A percentile compares a stretch with the other conserved stretches of the same genome.
phyloP scores from a whole-genome alignment of 2,329 filamentous ascomycete species.

The Niveomyces coronatus region DNA sequence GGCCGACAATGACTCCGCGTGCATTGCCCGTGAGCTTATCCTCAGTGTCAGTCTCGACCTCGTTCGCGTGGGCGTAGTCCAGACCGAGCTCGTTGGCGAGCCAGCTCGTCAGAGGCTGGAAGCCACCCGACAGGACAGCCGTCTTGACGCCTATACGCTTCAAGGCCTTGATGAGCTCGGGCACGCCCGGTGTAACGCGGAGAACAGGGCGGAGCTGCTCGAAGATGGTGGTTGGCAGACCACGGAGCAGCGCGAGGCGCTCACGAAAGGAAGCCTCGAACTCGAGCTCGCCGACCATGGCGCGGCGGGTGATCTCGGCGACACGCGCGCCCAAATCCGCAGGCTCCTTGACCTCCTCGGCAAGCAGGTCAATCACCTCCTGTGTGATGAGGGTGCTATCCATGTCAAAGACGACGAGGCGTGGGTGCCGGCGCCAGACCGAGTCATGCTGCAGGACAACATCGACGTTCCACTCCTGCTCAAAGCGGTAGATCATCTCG shows the following conservation, averaged over 20 bases:
- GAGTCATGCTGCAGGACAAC: conserved; percentile 66
- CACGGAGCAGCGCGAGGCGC: conserved; percentile 70
- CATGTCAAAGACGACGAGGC: conserved; percentile 96
- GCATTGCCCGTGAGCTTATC: conserved; percentile 61
- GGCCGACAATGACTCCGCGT: conserved; percentile 62
- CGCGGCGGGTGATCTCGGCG: conserved; percentile 78
- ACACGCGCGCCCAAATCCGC: conserved; percentile 71
- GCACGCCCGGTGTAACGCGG: conserved; percentile 72
- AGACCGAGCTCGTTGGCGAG: conserved; percentile 71
- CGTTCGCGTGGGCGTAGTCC: conserved; percentile 82
- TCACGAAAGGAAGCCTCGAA: conserved; percentile 77
- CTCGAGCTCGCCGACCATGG: conserved; percentile 93
- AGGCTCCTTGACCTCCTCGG: conserved; percentile 59
- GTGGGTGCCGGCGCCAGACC: conserved; percentile 67
- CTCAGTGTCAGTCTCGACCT: conserved; percentile 54
- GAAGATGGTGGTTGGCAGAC: conserved; percentile 70
- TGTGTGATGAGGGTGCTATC: conserved; percentile 95
- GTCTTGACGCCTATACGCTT: conserved; percentile 75
- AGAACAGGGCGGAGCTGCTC: conserved; percentile 65
- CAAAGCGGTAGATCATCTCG: conserved; percentile 73
- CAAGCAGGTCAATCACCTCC: conserved; percentile 94
- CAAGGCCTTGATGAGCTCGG: conserved; percentile 61
- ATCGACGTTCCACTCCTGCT: conserved; percentile 83
- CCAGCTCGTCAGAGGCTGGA: conserved; percentile 81
- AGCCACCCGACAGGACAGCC: conserved; percentile 86